Conservation (phyloP, 2,329 filamentous ascomycete species). For the Clarireedia hainanense region DNA sequence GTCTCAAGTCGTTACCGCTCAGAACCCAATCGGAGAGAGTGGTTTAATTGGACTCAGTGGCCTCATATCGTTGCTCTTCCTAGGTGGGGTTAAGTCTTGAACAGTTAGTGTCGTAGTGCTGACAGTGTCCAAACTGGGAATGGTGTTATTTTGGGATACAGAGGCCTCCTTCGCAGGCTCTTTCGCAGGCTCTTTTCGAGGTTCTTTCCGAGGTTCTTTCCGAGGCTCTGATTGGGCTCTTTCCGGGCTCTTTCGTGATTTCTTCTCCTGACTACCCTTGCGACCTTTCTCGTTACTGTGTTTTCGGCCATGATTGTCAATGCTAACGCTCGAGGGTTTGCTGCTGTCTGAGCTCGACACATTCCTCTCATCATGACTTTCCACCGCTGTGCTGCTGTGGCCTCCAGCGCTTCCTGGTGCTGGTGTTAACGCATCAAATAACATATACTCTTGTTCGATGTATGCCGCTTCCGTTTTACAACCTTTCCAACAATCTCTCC, state of each 20-base stretch:
- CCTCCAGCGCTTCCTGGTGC: constrained; percentile 34
- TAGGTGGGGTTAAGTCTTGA: constrained; percentile 19
- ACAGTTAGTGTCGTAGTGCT: constrained; percentile 21
- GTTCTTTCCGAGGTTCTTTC: neutral
- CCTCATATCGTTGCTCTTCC: constrained; percentile 23
- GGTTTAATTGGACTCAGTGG: constrained; percentile 60
- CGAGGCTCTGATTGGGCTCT: neutral
- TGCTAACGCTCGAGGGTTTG: constrained; percentile 37
- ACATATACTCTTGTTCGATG: constrained; percentile 59
- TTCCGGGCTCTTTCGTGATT: neutral
- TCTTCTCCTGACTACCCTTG: constrained; percentile 5
- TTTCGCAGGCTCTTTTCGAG: neutral
- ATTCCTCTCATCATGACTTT: constrained; percentile 44
- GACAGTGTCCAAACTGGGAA: constrained; percentile 34
- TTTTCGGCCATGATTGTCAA: constrained; percentile 15
- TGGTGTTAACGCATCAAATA: constrained; percentile 52
- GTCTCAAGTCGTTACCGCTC: neutral
- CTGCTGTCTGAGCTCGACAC: constrained; percentile 59
- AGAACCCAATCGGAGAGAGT: constrained; percentile 53
- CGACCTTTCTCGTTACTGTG: constrained; percentile 4
- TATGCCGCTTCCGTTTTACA: constrained; percentile 83
- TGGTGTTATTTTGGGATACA: constrained; percentile 32
- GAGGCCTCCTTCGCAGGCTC: neutral
- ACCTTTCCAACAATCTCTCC: constrained; percentile 95
- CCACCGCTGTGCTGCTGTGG: constrained; percentile 27